Evolutionary conservation across 805 yeast genomes (phyloP).

Genomic region (Wickerhamomyces canadensis): DNA sequence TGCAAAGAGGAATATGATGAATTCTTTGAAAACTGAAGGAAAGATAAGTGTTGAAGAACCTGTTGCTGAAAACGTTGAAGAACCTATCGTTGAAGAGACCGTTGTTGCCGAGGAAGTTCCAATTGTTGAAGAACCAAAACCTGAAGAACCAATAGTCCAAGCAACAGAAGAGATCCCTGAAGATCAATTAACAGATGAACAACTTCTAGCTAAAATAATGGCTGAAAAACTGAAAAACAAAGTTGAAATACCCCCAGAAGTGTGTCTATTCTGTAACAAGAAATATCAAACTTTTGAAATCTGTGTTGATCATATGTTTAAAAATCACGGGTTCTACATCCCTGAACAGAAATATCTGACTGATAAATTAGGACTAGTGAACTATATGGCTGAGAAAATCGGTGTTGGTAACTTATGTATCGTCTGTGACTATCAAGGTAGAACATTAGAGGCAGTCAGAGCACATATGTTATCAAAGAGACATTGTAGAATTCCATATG

Average conservation of each 20-base stretch:
- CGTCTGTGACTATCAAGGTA: slow-evolving; percentile 80
- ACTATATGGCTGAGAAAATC: slow-evolving; percentile 82
- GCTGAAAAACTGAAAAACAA: slow-evolving; percentile 32
- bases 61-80: background rate
- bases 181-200: slow-evolving; percentile 31
- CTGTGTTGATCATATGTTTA: slow-evolving; percentile 70
- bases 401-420: slow-evolving; percentile 90
- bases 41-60: background rate
- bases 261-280: slow-evolving; percentile 50
- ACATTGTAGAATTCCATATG: slow-evolving; percentile 89
- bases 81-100: background rate
- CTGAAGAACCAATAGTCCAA: slow-evolving; percentile 3
- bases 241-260: slow-evolving; percentile 42
- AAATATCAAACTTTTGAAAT: slow-evolving; percentile 41
- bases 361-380: slow-evolving; percentile 67
- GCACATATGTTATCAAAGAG: slow-evolving; percentile 86
- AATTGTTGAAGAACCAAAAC: background rate
- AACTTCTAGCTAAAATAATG: slow-evolving; percentile 32
- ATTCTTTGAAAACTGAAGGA: slow-evolving; percentile 20
- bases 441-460: slow-evolving; percentile 77
- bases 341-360: slow-evolving; percentile 77
- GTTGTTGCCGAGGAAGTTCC: background rate
- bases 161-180: slow-evolving; percentile 6
- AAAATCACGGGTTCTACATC: slow-evolving; percentile 74
- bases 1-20: slow-evolving; percentile 34